phyloP scores from a whole-genome alignment of 495 filamentous ascomycete species.

The Podospora pseudoanserina region DNA sequence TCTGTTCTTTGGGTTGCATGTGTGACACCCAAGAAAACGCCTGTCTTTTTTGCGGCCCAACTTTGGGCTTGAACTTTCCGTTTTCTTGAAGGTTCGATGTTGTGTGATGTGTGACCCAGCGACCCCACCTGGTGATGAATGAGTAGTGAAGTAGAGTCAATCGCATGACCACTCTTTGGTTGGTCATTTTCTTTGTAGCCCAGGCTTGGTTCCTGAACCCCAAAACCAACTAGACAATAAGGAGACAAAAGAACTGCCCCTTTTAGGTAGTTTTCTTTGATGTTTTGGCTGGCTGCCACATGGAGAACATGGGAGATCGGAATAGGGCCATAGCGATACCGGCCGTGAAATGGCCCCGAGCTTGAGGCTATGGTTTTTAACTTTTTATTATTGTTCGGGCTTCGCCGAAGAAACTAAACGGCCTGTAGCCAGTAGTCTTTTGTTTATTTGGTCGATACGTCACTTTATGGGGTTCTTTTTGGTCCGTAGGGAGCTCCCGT shows the following conservation, averaged over 20 bases:
- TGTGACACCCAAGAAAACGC: neutral
- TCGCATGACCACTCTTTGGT: neutral
- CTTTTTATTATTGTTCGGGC: neutral
- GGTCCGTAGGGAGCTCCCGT: neutral
- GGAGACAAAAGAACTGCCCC: neutral
- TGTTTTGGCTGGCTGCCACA: neutral
- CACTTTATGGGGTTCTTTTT: neutral
- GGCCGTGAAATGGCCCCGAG: neutral
- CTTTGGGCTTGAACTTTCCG: neutral
- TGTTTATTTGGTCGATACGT: neutral
- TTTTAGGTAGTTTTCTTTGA: neutral
- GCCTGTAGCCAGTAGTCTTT: neutral
- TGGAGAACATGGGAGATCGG: neutral
- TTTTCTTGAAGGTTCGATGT: neutral
- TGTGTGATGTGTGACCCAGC: neutral
- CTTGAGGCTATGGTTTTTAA: neutral
- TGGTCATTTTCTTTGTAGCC: neutral
- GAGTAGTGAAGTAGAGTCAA: neutral
- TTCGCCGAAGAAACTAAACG: neutral
- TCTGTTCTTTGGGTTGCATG: neutral
- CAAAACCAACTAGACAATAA: neutral
- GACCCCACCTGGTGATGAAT: neutral
- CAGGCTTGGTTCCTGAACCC: neutral
- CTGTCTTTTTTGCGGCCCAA: neutral
- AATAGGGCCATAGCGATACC: neutral